Conservation (phyloP, 2,329 filamentous ascomycete species). For the Trichophyton verrucosum region DNA sequence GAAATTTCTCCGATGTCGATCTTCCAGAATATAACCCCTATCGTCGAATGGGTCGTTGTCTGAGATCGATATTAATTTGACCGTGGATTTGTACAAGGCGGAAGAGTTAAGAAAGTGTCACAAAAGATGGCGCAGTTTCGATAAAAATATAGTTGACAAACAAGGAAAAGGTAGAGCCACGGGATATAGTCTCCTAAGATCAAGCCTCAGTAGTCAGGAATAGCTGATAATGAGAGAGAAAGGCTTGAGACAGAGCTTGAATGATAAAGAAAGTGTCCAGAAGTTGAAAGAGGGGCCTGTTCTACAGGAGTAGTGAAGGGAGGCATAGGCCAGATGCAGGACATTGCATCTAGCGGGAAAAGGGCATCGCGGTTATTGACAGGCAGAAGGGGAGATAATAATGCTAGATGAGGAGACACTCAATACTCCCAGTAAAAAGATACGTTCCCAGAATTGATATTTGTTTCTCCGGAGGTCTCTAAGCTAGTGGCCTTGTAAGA, state of each 20-base stretch:
- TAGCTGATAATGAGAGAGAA: neutral
- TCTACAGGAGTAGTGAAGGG: neutral
- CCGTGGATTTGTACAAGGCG: neutral
- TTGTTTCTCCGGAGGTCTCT: constrained; percentile 1
- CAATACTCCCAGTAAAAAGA: neutral
- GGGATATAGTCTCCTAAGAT: neutral
- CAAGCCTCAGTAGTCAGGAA: neutral
- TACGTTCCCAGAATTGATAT: neutral
- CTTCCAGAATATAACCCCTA: neutral
- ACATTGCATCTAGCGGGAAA: constrained; percentile 10
- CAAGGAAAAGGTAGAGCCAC: neutral
- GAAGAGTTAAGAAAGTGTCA: constrained; percentile 1
- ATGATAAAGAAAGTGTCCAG: neutral
- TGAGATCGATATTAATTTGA: neutral
- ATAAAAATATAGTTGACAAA: constrained; percentile 4
- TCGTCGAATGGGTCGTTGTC: neutral
- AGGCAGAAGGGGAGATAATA: constrained; percentile 4
- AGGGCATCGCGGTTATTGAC: constrained; percentile 12
- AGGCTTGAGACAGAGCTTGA: neutral
- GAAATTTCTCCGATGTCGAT: neutral
- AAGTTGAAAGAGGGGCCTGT: constrained; percentile 4
- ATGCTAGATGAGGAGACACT: neutral
- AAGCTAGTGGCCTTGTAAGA: constrained; percentile 12
- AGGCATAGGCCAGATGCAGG: constrained; percentile 12
- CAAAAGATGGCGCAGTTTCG: constrained; percentile 5